Percentiles rank a stretch among this genome's conserved stretches.
Evolutionary conservation across 2,329 filamentous ascomycete genomes (phyloP).

Genomic region (Pseudogymnoascus sp.): DNA sequence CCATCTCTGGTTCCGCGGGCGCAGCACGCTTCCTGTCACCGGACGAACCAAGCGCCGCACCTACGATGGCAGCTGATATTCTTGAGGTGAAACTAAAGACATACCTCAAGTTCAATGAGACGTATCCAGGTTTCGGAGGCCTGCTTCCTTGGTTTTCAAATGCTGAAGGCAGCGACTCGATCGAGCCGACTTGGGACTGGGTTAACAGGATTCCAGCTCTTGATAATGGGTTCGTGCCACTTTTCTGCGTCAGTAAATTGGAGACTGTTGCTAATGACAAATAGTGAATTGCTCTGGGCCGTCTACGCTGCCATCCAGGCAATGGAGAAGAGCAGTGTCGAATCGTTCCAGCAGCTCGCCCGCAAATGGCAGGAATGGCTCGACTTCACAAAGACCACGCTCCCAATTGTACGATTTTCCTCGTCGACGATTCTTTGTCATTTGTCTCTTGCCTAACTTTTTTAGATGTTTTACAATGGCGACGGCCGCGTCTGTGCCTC

Average conservation of each 20-base stretch:
- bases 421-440: neutral
- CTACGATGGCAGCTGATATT: slow-evolving; percentile 29
- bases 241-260: neutral
- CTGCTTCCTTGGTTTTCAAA: slow-evolving; percentile 33
- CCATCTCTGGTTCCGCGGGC: slow-evolving; percentile 30
- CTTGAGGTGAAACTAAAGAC: slow-evolving; percentile 33
- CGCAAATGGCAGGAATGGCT: slow-evolving; percentile 33
- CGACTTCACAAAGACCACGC: slow-evolving; percentile 33
- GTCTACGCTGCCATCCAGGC: slow-evolving; percentile 35
- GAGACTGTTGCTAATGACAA: neutral
- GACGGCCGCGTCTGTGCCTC: slow-evolving; percentile 35
- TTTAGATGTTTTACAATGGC: slow-evolving; percentile 31
- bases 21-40: slow-evolving; percentile 35
- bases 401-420: slow-evolving; percentile 20
- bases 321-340: slow-evolving; percentile 24
- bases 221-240: slow-evolving; percentile 32
- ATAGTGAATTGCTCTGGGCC: slow-evolving; percentile 35
- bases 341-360: slow-evolving; percentile 26
- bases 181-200: slow-evolving; percentile 32
- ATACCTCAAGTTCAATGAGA: slow-evolving; percentile 34
- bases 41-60: slow-evolving; percentile 25
- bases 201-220: slow-evolving; percentile 32
- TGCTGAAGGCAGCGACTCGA: slow-evolving; percentile 17
- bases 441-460: neutral
- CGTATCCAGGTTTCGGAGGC: slow-evolving; percentile 35